phyloP scores from a whole-genome alignment of 805 yeast genomes.

The Saccharomycopsis selenospora region DNA sequence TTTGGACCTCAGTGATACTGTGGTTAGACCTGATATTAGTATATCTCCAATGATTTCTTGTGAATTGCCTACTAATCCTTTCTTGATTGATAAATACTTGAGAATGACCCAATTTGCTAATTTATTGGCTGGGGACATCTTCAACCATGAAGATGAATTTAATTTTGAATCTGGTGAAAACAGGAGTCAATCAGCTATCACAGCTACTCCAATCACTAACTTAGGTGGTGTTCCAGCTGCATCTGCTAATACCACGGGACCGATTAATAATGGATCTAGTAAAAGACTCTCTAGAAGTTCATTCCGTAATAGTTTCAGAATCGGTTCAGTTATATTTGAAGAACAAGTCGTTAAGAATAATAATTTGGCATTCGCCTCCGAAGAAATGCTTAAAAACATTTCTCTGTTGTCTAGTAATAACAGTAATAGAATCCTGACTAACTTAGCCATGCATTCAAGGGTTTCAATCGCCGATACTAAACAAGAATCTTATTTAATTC shows the following conservation, averaged over 20 bases:
- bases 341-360: conserved; percentile 28
- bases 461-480: conserved; percentile 16
- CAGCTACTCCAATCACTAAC: conserved; percentile 10
- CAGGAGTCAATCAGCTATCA: not conserved
- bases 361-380: conserved; percentile 53
- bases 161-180: conserved; percentile 15
- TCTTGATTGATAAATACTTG: conserved; percentile 56
- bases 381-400: conserved; percentile 44
- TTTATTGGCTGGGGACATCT: conserved; percentile 31
- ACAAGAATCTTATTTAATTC: conserved; percentile 16
- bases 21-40: conserved; percentile 50
- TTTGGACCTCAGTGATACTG: conserved; percentile 48
- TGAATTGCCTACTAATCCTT: conserved; percentile 65
- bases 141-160: conserved; percentile 21
- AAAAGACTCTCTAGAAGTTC: conserved; percentile 7
- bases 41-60: conserved; percentile 43
- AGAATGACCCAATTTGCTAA: conserved; percentile 52
- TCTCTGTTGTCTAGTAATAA: conserved; percentile 26
- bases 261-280: not conserved
- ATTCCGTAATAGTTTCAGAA: conserved; percentile 23
- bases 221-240: conserved; percentile 10
- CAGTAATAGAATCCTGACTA: conserved; percentile 23
- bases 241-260: conserved; percentile 19
- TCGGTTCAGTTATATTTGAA: conserved; percentile 32
- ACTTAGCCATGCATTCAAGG: conserved; percentile 15